Evolutionary conservation across 2,329 filamentous ascomycete species (phyloP).

Genomic region (Colletotrichum camelliae): DNA sequence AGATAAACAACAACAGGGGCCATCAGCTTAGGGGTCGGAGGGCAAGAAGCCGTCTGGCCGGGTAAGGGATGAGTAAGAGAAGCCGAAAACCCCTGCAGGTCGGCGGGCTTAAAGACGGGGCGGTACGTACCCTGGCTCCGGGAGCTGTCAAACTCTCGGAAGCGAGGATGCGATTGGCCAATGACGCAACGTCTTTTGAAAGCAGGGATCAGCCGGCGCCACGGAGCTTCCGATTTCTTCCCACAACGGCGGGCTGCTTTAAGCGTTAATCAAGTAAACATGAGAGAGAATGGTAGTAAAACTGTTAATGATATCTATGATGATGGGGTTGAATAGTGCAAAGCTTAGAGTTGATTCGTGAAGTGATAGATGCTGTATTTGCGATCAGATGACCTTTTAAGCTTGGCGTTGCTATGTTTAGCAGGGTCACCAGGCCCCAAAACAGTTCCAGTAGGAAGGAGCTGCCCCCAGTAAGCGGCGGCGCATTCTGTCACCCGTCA

Average conservation of each 20-base stretch:
- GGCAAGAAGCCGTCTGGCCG: not conserved
- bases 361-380: not conserved
- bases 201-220: not conserved
- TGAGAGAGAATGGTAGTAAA: too few species aligned
- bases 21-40: not conserved
- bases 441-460: not conserved
- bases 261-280: not conserved
- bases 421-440: not conserved
- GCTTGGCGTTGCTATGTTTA: not conserved
- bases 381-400: not conserved
- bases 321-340: accelerated
- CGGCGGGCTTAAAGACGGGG: not conserved
- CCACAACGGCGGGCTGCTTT: slow-evolving; percentile 9
- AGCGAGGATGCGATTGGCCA: slow-evolving; percentile 2
- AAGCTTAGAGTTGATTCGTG: not conserved
- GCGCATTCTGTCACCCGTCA: not conserved
- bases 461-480: slow-evolving; percentile 1
- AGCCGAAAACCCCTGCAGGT: slow-evolving; percentile 16
- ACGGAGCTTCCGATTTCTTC: slow-evolving; percentile 19
- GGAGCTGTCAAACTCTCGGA: not conserved
- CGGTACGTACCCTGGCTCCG: not conserved
- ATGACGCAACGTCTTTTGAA: not conserved
- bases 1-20: not conserved
- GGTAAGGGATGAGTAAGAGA: not conserved
- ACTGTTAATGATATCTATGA: too few species aligned